Conservation (phyloP, 257 asterid species). For the Voacanga thouarsii region DNA sequence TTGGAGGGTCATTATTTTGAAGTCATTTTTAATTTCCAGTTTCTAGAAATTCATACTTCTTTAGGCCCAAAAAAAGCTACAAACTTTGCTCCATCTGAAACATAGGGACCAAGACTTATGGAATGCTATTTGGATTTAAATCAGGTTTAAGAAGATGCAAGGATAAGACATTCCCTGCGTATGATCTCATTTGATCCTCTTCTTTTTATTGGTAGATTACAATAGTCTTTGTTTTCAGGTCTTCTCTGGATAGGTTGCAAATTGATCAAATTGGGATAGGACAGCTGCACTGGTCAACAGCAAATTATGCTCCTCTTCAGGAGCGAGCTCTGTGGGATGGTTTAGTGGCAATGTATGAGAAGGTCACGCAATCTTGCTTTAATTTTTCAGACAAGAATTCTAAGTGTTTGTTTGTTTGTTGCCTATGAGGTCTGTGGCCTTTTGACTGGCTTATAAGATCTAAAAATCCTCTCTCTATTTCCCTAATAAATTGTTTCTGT, state of each 20-base stretch:
- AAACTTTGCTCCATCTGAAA: not conserved
- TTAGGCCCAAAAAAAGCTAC: not conserved
- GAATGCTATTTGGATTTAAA: not conserved
- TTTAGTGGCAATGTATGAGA: constrained; percentile 96
- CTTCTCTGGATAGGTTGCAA: constrained; percentile 72
- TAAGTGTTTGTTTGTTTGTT: not conserved
- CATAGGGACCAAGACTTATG: not conserved
- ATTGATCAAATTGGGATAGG: constrained; percentile 87
- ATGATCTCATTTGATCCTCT: not conserved
- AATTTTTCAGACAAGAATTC: not conserved
- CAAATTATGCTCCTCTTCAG: constrained; percentile 89
- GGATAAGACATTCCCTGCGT: not conserved
- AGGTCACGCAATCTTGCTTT: constrained; percentile 52
- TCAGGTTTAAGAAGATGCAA: not conserved
- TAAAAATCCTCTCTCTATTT: not conserved
- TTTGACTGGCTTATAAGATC: not conserved
- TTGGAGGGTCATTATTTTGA: not conserved
- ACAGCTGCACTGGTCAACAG: constrained; percentile 98
- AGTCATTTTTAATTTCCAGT: not conserved
- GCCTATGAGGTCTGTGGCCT: not conserved
- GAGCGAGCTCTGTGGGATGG: constrained; percentile 99
- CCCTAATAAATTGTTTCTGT: not conserved
- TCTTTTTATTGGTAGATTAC: not conserved
- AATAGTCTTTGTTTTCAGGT: constrained; percentile 38
- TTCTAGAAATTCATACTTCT: not conserved